Evolutionary conservation across 164 flowering plant genomes (phyloP), one percentile per base, ranked within the genome.

Genomic region (Buxus sempervirens): DNA sequence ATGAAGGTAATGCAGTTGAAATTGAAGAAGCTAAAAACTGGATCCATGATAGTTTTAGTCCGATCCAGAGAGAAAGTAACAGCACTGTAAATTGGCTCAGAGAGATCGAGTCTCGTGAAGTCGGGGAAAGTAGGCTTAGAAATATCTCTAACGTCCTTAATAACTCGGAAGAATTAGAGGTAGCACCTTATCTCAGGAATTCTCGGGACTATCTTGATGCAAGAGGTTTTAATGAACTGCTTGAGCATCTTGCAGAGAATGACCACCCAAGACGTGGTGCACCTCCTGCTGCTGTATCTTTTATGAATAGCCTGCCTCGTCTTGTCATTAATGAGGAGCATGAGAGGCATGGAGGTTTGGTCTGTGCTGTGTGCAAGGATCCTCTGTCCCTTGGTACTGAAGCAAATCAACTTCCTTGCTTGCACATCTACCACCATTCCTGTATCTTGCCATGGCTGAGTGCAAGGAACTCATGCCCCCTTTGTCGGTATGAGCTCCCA

Each of bases 281-380:
- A 64, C 97, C 98, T 56, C 96, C 98, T 45, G 88, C 97, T 53
- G 72, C 97, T 49, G 69, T 72, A 32, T 82, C 94, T 26, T 84
- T 81, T 71, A 86, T 89, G 24, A 79, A 77, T n/a, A 82, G 62
- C 63, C 73, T 93, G 70, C 92, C 94, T 15, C 77, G 81, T 25
- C 54, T 89, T 4, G 65, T 79, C 48, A 73, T 93, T 23, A 54
- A 24, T 51, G 74, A 81, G 68, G 87, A 87, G 65, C 84, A 83
- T 59, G 74, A 68, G 72, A 85, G 82, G 78, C 74, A 77, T 36
- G 87, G 77, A 54, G 78, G 67, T 23, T 68, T 84, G 65, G 71
- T 78, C 26, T 93, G 98, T 83, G 97, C 96, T 26, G 76, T 94
- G 60, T 94, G 98, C 84, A 94, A 90, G 72, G 98, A 94, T 62